Evolutionary conservation across 2,329 filamentous ascomycete genomes (phyloP), one percentile per base, ranked within the genome.

Genomic region (Alternaria dauci): DNA sequence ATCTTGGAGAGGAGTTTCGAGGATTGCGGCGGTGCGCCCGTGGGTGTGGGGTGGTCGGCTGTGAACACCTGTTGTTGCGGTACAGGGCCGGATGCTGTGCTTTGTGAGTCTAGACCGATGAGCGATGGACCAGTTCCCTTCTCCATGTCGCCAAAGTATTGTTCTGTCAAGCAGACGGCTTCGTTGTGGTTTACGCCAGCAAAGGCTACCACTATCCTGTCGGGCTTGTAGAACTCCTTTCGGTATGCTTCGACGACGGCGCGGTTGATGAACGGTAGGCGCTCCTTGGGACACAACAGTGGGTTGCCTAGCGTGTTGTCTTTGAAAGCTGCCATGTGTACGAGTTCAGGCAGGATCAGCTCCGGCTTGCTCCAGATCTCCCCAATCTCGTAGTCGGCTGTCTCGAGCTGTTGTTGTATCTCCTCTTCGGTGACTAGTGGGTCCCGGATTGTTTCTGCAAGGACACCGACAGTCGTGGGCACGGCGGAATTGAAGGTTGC

Each of bases 311-410:
- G 85, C 0, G 95, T 98, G 81, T 99, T 98, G 76, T 95, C 91
- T 82, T 93, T 95, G 81, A 92, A 99, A 2, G 94, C 95, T 9
- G 95, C 93, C 83, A 94, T 95, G 79, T 99, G 95, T 38, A 98
- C 90, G 70, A 99, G 82, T 81, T 99, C 95, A 0, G 95, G 95
- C 62, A 99, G 83, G 70, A 99, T 98, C 57, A 99, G 86, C 74
- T 98, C 94, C 0, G 95, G 94, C 84, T 96, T 98, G 71, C 91
- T 90, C 95, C 95, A 99, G 58, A 99, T 98, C 83, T 98, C 95
- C 25, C 89, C 88, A 77, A 99, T 95, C 81, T 99, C 95, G 76
- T 98, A 99, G 53, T 94, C 88, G 8, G 94, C 95, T 7, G 94
- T 98, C 76, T 91, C 88, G 23, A 99, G 83, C 81, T 99, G 95